Evolutionary conservation across 2,329 filamentous ascomycete genomes (phyloP).

Genomic region (Venturiaceae sp.): DNA sequence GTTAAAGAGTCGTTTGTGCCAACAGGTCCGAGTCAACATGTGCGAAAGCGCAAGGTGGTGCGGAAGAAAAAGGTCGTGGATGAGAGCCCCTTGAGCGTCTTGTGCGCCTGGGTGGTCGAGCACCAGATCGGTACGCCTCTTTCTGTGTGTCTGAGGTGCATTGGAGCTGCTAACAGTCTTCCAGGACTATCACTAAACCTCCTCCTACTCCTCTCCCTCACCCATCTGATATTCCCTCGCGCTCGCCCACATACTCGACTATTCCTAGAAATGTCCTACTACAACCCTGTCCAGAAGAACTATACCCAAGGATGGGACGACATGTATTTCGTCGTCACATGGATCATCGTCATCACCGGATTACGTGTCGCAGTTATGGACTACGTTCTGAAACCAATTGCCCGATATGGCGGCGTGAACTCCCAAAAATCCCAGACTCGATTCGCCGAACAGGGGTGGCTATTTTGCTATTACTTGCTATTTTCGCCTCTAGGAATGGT

Average conservation of each 20-base stretch:
- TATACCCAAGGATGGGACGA: slow-evolving; percentile 78
- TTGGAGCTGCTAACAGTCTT: background rate
- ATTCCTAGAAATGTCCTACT: slow-evolving; percentile 82
- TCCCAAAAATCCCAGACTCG: slow-evolving; percentile 68
- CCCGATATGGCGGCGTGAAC: slow-evolving; percentile 60
- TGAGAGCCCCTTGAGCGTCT: slow-evolving; percentile 49
- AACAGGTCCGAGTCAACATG: background rate
- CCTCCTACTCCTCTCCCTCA: slow-evolving; percentile 69
- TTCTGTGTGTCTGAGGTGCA: background rate
- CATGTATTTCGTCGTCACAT: slow-evolving; percentile 64
- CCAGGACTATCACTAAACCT: slow-evolving; percentile 78
- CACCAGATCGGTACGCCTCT: slow-evolving; percentile 65
- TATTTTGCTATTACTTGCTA: slow-evolving; percentile 70
- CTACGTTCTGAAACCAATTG: slow-evolving; percentile 72
- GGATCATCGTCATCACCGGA: slow-evolving; percentile 77
- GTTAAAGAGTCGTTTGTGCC: slow-evolving; percentile 5
- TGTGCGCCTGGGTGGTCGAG: slow-evolving; percentile 62
- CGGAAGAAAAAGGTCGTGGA: slow-evolving; percentile 22
- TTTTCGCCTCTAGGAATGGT: slow-evolving; percentile 84
- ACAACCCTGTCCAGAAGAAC: slow-evolving; percentile 54
- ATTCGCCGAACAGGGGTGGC: slow-evolving; percentile 92
- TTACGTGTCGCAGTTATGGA: slow-evolving; percentile 80
- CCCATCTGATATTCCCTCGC: slow-evolving; percentile 74
- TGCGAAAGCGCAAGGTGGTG: background rate
- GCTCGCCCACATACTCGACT: slow-evolving; percentile 71